phyloP scores from a whole-genome alignment of 1,284 basidiomycete species.

The Cutaneotrichosporon sp. region DNA sequence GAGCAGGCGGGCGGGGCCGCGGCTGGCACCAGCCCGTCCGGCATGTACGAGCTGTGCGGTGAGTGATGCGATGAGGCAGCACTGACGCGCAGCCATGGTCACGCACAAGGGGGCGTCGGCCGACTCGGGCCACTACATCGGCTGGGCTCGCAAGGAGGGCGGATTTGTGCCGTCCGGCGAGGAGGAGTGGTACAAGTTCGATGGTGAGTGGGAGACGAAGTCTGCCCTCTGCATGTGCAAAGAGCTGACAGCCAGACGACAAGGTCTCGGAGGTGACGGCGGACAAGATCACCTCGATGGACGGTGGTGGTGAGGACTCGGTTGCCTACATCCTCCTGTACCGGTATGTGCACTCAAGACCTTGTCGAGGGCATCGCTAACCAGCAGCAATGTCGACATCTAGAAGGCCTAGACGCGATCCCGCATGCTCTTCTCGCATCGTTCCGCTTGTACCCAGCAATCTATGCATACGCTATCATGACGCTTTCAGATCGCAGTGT shows the following conservation, averaged over 20 bases:
- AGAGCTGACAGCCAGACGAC: constrained; percentile 74
- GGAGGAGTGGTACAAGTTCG: constrained; percentile 71
- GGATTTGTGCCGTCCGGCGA: constrained; percentile 33
- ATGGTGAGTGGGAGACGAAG: constrained; percentile 40
- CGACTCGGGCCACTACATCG: constrained; percentile 89
- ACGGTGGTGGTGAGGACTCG: constrained; percentile 80
- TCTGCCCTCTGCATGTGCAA: neutral
- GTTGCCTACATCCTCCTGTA: constrained; percentile 86
- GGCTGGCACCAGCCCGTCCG: constrained; percentile 39
- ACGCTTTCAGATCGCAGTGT: neutral
- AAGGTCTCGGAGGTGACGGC: constrained; percentile 63
- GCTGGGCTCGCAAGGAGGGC: constrained; percentile 59
- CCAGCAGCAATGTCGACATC: neutral
- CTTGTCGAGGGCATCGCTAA: neutral
- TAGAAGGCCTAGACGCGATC: neutral
- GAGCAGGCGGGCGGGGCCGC: constrained; percentile 27
- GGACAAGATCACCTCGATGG: constrained; percentile 78
- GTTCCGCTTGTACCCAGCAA: neutral
- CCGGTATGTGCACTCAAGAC: constrained; percentile 58
- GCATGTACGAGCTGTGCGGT: constrained; percentile 54
- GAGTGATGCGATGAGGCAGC: constrained; percentile 20
- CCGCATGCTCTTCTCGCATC: neutral
- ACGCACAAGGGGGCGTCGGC: constrained; percentile 96
- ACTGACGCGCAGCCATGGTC: constrained; percentile 67
- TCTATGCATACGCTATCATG: neutral